These are phyloP conservation scores for Elsinoe necatrix DNA, from an alignment of 2,329 filamentous ascomycete genomes.

Conservation along the genomic window DNA sequence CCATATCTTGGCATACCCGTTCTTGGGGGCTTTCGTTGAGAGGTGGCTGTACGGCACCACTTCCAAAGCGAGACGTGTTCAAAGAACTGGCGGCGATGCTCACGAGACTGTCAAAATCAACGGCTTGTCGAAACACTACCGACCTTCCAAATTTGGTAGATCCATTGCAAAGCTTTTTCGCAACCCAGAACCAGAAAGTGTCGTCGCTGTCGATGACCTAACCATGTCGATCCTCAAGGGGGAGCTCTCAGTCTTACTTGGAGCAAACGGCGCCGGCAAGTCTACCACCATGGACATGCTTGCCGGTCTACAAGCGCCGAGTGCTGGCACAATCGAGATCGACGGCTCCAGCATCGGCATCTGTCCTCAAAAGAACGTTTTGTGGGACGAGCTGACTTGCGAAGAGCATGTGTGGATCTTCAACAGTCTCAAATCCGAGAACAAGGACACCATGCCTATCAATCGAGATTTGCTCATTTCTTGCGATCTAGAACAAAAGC, in stretches of 20 bases:
- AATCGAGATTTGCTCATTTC: slow-evolving; percentile 56
- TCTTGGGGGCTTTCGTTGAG: slow-evolving; percentile 68
- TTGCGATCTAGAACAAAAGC: slow-evolving; percentile 69
- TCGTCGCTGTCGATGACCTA: slow-evolving; percentile 70
- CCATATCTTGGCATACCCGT: slow-evolving; percentile 69
- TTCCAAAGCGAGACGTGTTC: slow-evolving; percentile 43
- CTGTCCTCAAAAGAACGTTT: slow-evolving; percentile 86
- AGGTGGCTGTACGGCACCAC: slow-evolving; percentile 66
- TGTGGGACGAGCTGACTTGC: slow-evolving; percentile 84
- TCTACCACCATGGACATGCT: slow-evolving; percentile 84
- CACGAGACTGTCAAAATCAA: slow-evolving; percentile 58
- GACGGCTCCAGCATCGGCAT: slow-evolving; percentile 73
- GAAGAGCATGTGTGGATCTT: slow-evolving; percentile 79
- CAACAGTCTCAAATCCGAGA: slow-evolving; percentile 66
- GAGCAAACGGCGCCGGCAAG: slow-evolving; percentile 85
- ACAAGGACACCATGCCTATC: slow-evolving; percentile 51
- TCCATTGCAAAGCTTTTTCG: slow-evolving; percentile 40
- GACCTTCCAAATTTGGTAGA: slow-evolving; percentile 50
- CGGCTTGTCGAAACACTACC: slow-evolving; percentile 70
- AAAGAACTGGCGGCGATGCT: slow-evolving; percentile 21
- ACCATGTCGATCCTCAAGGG: slow-evolving; percentile 64
- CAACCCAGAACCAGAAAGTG: slow-evolving; percentile 50
- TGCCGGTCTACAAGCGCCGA: slow-evolving; percentile 69
- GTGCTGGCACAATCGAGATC: slow-evolving; percentile 66
- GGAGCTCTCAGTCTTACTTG: slow-evolving; percentile 77